A percentile compares a stretch with the other conserved stretches of the same genome.
phyloP scores from a whole-genome alignment of 2,329 filamentous ascomycete species.

The Colletotrichum kahawae region DNA sequence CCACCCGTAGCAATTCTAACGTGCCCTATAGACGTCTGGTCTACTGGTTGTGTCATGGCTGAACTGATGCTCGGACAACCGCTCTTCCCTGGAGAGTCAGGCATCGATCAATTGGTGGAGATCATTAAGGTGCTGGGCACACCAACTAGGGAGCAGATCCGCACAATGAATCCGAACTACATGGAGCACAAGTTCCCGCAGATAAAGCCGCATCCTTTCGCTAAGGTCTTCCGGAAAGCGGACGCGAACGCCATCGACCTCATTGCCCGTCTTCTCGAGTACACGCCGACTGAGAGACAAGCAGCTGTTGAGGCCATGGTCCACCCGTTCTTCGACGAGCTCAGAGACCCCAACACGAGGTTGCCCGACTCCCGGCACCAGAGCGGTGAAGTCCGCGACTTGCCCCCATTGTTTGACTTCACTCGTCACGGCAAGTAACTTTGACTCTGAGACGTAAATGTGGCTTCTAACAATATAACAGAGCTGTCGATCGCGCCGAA shows the following conservation, averaged over 20 bases:
- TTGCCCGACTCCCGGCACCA: constrained; percentile 94
- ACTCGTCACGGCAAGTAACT: constrained; percentile 80
- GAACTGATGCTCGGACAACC: constrained; percentile 99
- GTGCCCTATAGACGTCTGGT: constrained; percentile 84
- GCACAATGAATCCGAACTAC: constrained; percentile 99
- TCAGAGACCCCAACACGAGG: constrained; percentile 88
- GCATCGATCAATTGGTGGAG: constrained; percentile 97
- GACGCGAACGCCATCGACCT: constrained; percentile 92
- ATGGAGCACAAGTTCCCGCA: constrained; percentile 99
- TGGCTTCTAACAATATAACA: constrained; percentile 38
- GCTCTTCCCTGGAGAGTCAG: constrained; percentile 96
- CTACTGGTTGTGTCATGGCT: constrained; percentile 98
- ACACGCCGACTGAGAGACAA: constrained; percentile 94
- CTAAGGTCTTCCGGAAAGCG: constrained; percentile 98
- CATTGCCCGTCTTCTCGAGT: constrained; percentile 92
- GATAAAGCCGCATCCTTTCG: constrained; percentile 99
- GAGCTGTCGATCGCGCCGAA: constrained; percentile 95
- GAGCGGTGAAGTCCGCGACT: constrained; percentile 77
- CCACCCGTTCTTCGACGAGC: constrained; percentile 97
- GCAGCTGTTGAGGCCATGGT: constrained; percentile 96
- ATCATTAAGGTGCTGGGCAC: constrained; percentile 99
- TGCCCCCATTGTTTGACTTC: constrained; percentile 92
- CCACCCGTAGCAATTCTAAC: background rate
- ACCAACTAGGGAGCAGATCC: constrained; percentile 95
- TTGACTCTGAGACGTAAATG: background rate